A percentile compares a stretch with the other conserved stretches of the same genome.
Evolutionary conservation across 805 yeast genomes (phyloP).

Genomic region (Myxozyma monticola): DNA sequence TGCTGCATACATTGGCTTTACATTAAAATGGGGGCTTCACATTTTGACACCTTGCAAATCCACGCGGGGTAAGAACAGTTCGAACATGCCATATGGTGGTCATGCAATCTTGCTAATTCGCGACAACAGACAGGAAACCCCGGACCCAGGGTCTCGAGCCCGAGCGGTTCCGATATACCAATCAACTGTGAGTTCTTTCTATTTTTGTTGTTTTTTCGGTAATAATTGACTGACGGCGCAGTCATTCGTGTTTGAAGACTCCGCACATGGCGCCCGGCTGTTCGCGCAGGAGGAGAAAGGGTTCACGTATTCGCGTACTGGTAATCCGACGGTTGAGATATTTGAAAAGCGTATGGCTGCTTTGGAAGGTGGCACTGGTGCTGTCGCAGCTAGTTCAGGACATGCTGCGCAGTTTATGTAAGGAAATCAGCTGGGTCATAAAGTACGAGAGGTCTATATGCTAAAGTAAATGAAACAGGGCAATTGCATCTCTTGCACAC

Average conservation of each 20-base stretch:
- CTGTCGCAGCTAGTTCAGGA: slow-evolving; percentile 89
- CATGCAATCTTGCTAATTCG: background rate
- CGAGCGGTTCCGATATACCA: slow-evolving; percentile 95
- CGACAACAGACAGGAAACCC: slow-evolving; percentile 49
- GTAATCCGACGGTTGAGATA: slow-evolving; percentile 90
- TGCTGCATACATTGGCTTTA: no score
- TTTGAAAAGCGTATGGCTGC: slow-evolving; percentile 92
- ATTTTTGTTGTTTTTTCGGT: background rate
- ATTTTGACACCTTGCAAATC: slow-evolving; percentile 86
- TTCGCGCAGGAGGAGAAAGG: slow-evolving; percentile 85
- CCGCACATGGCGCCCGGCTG: slow-evolving; percentile 88
- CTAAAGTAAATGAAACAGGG: no score
- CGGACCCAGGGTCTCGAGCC: slow-evolving; percentile 62
- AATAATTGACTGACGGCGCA: background rate
- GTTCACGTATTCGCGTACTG: slow-evolving; percentile 82
- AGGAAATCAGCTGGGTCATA: no score
- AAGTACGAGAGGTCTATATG: background rate
- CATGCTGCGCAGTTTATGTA: slow-evolving; percentile 83
- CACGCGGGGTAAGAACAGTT: slow-evolving; percentile 69
- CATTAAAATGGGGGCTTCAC: no score
- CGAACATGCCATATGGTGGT: background rate
- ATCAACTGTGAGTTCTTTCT: slow-evolving; percentile 47
- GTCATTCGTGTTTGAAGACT: slow-evolving; percentile 82
- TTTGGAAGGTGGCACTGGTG: slow-evolving; percentile 88
- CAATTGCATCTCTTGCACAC: slow-evolving; percentile 36